Base-by-base conservation (phyloP, 2,329 filamentous ascomycete genomes). In the Xylariaceae sp. region DNA sequence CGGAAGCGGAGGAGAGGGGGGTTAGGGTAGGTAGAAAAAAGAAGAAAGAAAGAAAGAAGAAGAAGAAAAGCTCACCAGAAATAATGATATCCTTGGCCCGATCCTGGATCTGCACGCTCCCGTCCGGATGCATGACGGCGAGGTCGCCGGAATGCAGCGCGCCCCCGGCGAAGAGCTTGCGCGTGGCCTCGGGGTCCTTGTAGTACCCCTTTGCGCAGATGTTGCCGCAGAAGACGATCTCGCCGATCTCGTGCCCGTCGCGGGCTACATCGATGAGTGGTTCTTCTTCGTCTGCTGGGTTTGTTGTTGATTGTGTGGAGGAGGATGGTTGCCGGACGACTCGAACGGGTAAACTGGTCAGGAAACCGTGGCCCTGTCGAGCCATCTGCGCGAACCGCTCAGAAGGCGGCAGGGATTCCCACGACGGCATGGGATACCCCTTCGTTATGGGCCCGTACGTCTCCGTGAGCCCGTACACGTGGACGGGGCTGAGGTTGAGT, bases 21-120 rank as follows among this genome's bases (percentile, higher is more conserved):
- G n/a, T n/a, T n/a, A 19, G 21, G 13, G 21, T 32, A 28, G 3
- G 8, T 14, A 31, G n/a, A 4, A 19, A 19, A 26, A 8, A 35
- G 24, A 6, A 15, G 11, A 2, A 14, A 35, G 9, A 18, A 28
- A 11, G 11, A 13, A 33, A 18, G 18, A 34, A 19, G 24, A 9
- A 31, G 42, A 28, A 3, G 13, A 36, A 4, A 31, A 34, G 61
- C 73, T 51, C 69, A 86, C 85, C 86, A 37, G 86, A 94, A 47
- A 98, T 98, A 56, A 98, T 98, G 37, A 98, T 96, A 59, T 98
- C 92, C 69, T 98, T 98, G 11, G 88, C 86, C 14, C 92, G 76
- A 64, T 98, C 92, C 42, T 94, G 69, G 48, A 98, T 95, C 68
- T 97, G 88, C 31, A 88, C 82, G 41, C 86, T 84, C 2, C 90